These are phyloP conservation scores for Paraleonurus japonicus DNA, from an alignment of 257 asterid genomes.

Conservation along the genomic window DNA sequence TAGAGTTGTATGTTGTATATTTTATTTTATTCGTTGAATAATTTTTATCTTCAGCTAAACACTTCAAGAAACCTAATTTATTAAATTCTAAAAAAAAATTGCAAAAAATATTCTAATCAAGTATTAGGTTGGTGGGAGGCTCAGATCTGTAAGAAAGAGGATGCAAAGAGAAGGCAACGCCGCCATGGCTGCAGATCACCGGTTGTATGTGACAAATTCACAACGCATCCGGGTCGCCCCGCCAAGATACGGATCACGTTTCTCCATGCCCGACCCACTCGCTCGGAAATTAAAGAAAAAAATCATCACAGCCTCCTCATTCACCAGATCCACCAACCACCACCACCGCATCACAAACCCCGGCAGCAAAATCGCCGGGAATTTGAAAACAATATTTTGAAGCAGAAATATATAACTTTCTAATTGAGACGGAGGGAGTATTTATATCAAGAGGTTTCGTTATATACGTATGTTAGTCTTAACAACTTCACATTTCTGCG, in stretches of 20 bases:
- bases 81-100: background rate
- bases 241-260: slow-evolving; percentile 43
- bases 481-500: background rate
- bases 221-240: slow-evolving; percentile 35
- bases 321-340: background rate
- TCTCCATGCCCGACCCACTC: slow-evolving; percentile 19
- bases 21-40: no score
- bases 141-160: slow-evolving; percentile 17
- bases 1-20: no score
- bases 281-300: slow-evolving; percentile 15
- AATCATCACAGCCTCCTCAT: slow-evolving; percentile 36
- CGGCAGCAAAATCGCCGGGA: background rate
- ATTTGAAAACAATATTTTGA: background rate
- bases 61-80: no score
- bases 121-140: background rate
- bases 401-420: background rate
- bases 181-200: slow-evolving; percentile 26
- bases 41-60: no score
- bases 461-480: background rate
- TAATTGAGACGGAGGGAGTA: background rate
- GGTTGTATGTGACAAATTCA: slow-evolving; percentile 19
- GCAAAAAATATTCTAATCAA: background rate
- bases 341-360: background rate
- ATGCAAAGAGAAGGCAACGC: slow-evolving; percentile 6
- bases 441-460: no score